Evolutionary conservation across 768 basidiomycete genomes (phyloP), one percentile per base, ranked within the genome.

Genomic region (Cystobasidium ongulense): DNA sequence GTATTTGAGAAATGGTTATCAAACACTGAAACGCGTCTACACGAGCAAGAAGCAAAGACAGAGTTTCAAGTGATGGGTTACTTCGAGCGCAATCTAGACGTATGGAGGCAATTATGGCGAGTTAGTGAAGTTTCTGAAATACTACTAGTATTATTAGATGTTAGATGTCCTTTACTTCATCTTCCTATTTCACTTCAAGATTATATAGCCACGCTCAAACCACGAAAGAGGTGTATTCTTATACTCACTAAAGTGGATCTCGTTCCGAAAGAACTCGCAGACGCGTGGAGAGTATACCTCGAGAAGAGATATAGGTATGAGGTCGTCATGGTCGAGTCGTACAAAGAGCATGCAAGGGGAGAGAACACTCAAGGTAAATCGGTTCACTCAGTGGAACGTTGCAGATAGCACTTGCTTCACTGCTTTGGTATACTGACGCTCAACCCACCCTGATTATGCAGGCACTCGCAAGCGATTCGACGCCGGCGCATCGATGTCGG

Each of bases 101-200:
- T 96, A 17, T 97, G 93, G 93, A 82, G 94, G 75, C 95, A 97
- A 82, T 82, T 97, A 87, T 97, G 95, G 95, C 87, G 95, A 41
- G 94, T 96, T 25, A 87, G 89, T 5, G 95, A 98, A 82, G 89
- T 90, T 29, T 91, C 91, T 0, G 87, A 92, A 77, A 90, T 97
- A 76, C 83, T 97, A 23, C 86, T 96, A 62, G 85, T 95, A 63
- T 86, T 97, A 52, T 84, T 95, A 38, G 94, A 96, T 81, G 89
- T 76, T 1, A 88, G 95, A 46, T 93, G 91, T 79, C 93, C 95
- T 0, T 85, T 88, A 0, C 82, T 96, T 1, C 94, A 96, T 81
- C 89, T 88, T 77, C 92, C 93, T 0, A 85, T 88, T 0, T 91
- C 92, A 0, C 86, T 98, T 46, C 82, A 86, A 18, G 75, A 83